A percentile compares a stretch with the other conserved stretches of the same genome.
These are phyloP conservation scores for Suillus alpinus DNA, from an alignment of 768 basidiomycete species.

Conservation along the genomic window DNA sequence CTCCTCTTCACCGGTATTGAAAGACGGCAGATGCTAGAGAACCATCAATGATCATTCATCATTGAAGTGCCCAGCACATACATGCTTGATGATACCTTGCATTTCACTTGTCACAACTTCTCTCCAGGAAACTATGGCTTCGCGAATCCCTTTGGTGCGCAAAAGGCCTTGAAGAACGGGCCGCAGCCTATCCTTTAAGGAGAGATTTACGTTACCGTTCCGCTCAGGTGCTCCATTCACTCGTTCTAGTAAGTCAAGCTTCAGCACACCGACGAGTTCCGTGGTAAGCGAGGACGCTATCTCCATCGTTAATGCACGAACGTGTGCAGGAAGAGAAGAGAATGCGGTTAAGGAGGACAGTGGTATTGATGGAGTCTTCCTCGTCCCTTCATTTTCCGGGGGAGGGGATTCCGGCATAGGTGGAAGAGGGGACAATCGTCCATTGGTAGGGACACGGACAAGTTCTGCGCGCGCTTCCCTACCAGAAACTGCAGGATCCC, in stretches of 20 bases:
- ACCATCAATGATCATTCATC: background rate
- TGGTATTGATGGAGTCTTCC: constrained; percentile 42
- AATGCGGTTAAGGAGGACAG: constrained; percentile 73
- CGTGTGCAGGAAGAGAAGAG: constrained; percentile 67
- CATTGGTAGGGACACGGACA: constrained; percentile 15
- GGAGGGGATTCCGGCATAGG: constrained; percentile 34
- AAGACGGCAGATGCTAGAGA: constrained; percentile 56
- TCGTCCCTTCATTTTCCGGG: constrained; percentile 16
- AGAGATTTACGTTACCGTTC: constrained; percentile 33
- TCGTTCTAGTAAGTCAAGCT: constrained; percentile 61
- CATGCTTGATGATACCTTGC: constrained; percentile 53
- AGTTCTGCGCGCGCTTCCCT: constrained; percentile 8
- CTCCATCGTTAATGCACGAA: constrained; percentile 68
- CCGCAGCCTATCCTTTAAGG: constrained; percentile 59
- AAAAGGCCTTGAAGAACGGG: constrained; percentile 78
- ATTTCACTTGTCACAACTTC: constrained; percentile 65
- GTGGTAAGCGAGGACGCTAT: constrained; percentile 74
- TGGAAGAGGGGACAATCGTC: constrained; percentile 29
- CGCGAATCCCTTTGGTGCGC: constrained; percentile 67
- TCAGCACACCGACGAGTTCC: constrained; percentile 73
- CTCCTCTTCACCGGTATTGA: constrained; percentile 55
- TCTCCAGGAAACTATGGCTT: constrained; percentile 67
- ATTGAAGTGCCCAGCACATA: constrained; percentile 33
- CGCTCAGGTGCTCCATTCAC: constrained; percentile 28
- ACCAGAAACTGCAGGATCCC: constrained; percentile 33